These are phyloP conservation scores for Dendrothele bispora DNA, from an alignment of 768 basidiomycete species.

Conservation along the genomic window DNA sequence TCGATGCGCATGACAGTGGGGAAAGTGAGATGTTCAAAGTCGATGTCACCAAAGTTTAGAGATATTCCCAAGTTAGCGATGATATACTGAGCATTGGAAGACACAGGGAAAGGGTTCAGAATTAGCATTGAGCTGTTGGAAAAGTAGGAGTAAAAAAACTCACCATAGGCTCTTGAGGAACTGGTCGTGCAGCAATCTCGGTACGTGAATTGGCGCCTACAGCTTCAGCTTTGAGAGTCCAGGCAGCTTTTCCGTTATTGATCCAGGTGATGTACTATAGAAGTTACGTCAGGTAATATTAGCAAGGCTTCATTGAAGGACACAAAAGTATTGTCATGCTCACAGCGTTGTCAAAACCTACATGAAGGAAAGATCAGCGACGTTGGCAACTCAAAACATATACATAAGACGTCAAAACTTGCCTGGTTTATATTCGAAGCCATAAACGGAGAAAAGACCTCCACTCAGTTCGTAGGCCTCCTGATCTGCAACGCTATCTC, in stretches of 20 bases:
- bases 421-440: conserved; percentile 55
- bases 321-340: conserved; percentile 32
- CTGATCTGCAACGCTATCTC: conserved; percentile 32
- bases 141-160: conserved; percentile 10
- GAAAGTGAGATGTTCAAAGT: conserved; percentile 53
- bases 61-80: conserved; percentile 74
- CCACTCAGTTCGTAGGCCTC: conserved; percentile 43
- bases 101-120: conserved; percentile 15
- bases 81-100: conserved; percentile 47
- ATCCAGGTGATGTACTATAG: conserved; percentile 68
- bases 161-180: conserved; percentile 76
- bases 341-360: conserved; percentile 36
- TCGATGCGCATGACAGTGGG: conserved; percentile 72
- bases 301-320: conserved; percentile 32
- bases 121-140: too few species aligned
- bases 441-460: conserved; percentile 48
- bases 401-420: neutral
- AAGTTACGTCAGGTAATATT: conserved; percentile 42
- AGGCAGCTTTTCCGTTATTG: conserved; percentile 50
- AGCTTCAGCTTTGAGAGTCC: conserved; percentile 54
- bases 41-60: conserved; percentile 63
- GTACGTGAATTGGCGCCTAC: conserved; percentile 49
- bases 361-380: conserved; percentile 6
- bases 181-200: conserved; percentile 56
- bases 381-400: conserved; percentile 6